A percentile compares a stretch with the other conserved stretches of the same genome.
Evolutionary conservation across 1,139 yeast genomes (phyloP).

Genomic region (Nadsonia commutata): DNA sequence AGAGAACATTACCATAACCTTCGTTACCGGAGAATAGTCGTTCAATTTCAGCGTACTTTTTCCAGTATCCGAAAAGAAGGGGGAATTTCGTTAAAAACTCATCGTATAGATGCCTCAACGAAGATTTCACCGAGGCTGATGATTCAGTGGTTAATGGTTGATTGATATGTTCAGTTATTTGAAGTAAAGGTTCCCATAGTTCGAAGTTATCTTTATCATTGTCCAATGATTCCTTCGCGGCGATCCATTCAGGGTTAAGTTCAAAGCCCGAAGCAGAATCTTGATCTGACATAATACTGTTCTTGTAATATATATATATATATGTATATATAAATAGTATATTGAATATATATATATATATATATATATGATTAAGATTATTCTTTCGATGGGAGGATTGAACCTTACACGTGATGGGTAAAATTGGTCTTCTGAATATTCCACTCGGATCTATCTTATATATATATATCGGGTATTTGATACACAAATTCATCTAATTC

Average conservation of each 20-base stretch:
- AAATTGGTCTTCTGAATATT: too few relatives aligned
- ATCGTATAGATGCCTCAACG: constrained; percentile 27
- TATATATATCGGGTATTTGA: too few relatives aligned
- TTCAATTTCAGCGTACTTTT: constrained; percentile 55
- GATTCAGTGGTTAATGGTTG: neutral
- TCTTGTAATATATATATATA: too few relatives aligned
- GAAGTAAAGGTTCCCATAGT: neutral
- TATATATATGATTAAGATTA: too few relatives aligned
- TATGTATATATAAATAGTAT: too few relatives aligned
- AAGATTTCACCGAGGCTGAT: neutral
- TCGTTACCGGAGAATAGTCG: constrained; percentile 40
- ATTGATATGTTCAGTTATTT: neutral
- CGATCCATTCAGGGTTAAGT: neutral
- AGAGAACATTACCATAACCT: constrained; percentile 29
- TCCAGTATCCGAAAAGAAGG: constrained; percentile 63
- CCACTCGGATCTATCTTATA: too few relatives aligned
- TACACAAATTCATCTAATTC: too few relatives aligned
- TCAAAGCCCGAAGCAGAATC: too few relatives aligned
- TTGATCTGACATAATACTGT: too few relatives aligned
- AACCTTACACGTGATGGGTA: too few relatives aligned
- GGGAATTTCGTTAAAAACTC: constrained; percentile 57
- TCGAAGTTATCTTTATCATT: neutral
- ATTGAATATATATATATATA: too few relatives aligned
- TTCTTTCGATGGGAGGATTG: too few relatives aligned
- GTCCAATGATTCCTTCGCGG: neutral